Base-by-base conservation (phyloP, 495 filamentous ascomycete species). In the Lasiosphaeria miniovina region DNA sequence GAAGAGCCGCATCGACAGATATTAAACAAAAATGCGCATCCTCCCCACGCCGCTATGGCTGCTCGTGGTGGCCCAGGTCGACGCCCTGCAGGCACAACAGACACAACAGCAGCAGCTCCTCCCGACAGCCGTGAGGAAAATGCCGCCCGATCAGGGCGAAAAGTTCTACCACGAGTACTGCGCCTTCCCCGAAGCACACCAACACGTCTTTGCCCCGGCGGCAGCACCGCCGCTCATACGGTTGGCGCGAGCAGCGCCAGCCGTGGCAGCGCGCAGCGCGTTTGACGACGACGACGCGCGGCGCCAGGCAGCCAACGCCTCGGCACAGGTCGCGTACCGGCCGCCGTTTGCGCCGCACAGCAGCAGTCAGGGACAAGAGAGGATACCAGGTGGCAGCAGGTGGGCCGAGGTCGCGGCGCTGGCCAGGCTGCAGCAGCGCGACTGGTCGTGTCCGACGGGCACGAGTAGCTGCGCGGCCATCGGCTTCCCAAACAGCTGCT, bases 121-220 rank as follows among this genome's bases (percentile, higher is more conserved):
- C 61, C 75, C 80, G 62, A 68, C 80, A 59, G 70, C 75, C 36
- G 73, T 80, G 68, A 68, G 77, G 62, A 98, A 96, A 68, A 96
- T 96, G 90, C 86, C 82, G 52, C 74, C 69, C 4, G 90, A 96
- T 68, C 84, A 89, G 59, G 87, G 88, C 40, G 90, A 95, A 70
- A 98, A 93, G 76, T 93, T 97, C 74, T 87, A 86, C 64, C 76
- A 81, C 49, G 75, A 84, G 17, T 84, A 87, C 70, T 84, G 69
- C 71, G 77, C 77, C 57, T 83, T 80, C 55, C 62, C 69, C 0
- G 67, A 24, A 2, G 24, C 24, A 24, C 24, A 66, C n/a, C 32
- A 52, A 36, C 12, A 33, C 7, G 17, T 17, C 54, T 60, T 61
- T 59, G 63, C 66, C n/a, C 55, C 55, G 50, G 64, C 61, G 55